Percentiles rank a stretch among this genome's conserved stretches.
phyloP scores from a whole-genome alignment of 352 stramenopile species.

The Phytophthora citricola region DNA sequence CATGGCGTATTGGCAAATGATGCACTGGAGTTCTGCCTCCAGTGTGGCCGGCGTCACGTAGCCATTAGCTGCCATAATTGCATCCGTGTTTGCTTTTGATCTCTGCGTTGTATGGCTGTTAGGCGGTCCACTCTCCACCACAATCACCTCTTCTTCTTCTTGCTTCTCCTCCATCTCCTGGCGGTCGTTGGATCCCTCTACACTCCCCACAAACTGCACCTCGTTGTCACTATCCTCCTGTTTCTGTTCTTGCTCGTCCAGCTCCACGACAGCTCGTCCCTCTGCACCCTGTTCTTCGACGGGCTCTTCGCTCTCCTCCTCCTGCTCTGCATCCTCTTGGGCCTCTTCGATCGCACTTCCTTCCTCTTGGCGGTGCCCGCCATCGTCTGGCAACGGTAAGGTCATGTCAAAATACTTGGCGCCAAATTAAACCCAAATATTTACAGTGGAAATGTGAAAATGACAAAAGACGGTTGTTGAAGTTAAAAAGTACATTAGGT shows the following conservation, averaged over 20 bases:
- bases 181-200: conserved; percentile 8
- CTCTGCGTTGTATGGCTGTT: conserved; percentile 2
- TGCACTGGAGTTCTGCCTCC: conserved; percentile 56
- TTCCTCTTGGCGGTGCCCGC: conserved; percentile 1
- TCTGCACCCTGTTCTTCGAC: neutral
- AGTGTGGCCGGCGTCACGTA: conserved; percentile 27
- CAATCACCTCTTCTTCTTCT: conserved; percentile 18
- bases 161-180: neutral
- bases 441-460: too few species aligned
- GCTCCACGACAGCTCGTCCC: conserved; percentile 13
- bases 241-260: conserved; percentile 24
- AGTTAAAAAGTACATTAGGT: neutral
- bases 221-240: conserved; percentile 35
- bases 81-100: conserved; percentile 29
- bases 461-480: too few species aligned
- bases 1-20: conserved; percentile 61
- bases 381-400: neutral
- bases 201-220: conserved; percentile 26
- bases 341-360: too few species aligned
- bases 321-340: neutral
- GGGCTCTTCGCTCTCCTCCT: neutral
- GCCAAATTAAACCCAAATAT: too few species aligned
- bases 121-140: neutral
- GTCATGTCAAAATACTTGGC: too few species aligned
- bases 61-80: conserved; percentile 25